phyloP scores from a whole-genome alignment of 1,284 basidiomycete species.

The Ceratobasidium sp. region DNA sequence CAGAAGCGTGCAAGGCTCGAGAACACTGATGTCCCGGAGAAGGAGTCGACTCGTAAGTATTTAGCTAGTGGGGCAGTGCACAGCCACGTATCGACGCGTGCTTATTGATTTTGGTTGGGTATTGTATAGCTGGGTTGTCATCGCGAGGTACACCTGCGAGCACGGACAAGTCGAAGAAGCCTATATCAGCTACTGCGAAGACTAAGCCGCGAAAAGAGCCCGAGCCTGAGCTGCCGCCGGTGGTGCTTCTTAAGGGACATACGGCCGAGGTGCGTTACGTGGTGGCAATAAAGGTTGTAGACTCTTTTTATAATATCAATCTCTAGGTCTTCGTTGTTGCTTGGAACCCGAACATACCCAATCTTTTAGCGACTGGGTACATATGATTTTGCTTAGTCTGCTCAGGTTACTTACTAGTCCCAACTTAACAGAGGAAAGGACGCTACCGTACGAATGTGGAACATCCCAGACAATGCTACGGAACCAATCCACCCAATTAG shows the following conservation, averaged over 20 bases:
- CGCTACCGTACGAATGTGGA: slow-evolving; percentile 79
- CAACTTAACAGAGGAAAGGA: slow-evolving; percentile 70
- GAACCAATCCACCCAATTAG: slow-evolving; percentile 56
- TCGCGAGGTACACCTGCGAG: slow-evolving; percentile 7
- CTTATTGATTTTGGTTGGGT: slow-evolving; percentile 4
- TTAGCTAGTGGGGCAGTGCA: slow-evolving; percentile 8
- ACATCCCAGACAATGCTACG: slow-evolving; percentile 62
- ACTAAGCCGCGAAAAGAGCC: slow-evolving; percentile 19
- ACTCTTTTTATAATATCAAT: not conserved
- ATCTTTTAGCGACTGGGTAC: slow-evolving; percentile 78
- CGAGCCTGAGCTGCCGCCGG: slow-evolving; percentile 26
- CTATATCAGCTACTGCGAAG: not conserved
- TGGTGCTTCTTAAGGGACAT: slow-evolving; percentile 47
- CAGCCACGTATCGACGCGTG: slow-evolving; percentile 35
- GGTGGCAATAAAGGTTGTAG: not conserved
- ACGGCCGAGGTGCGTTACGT: slow-evolving; percentile 38
- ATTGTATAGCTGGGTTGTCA: slow-evolving; percentile 8
- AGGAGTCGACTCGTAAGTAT: slow-evolving; percentile 39
- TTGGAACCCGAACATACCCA: slow-evolving; percentile 75
- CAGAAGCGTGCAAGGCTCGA: slow-evolving; percentile 44
- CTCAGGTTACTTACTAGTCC: slow-evolving; percentile 7
- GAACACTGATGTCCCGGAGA: slow-evolving; percentile 13
- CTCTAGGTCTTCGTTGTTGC: slow-evolving; percentile 79
- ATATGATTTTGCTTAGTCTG: slow-evolving; percentile 48
- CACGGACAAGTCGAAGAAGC: slow-evolving; percentile 21